A percentile compares a stretch with the other conserved stretches of the same genome.
phyloP scores from a whole-genome alignment of 1,284 basidiomycete species.

The Cutaneotrichosporon mucoides region DNA sequence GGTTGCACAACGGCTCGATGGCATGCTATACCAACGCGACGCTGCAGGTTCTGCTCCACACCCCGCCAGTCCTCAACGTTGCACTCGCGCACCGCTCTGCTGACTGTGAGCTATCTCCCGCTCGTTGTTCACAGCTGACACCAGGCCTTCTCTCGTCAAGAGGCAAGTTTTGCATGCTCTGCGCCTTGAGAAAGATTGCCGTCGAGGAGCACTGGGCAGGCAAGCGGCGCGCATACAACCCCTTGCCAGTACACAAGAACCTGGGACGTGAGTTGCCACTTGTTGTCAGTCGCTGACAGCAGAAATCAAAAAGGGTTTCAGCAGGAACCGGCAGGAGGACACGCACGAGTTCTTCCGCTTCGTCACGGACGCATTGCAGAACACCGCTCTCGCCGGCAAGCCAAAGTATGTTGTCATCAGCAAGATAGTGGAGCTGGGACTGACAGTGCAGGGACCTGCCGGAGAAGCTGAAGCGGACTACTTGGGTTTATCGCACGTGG shows the following conservation, averaged over 20 bases:
- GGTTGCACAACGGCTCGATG: slow-evolving; percentile 88
- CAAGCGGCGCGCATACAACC: slow-evolving; percentile 49
- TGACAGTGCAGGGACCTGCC: slow-evolving; percentile 62
- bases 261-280: slow-evolving; percentile 59
- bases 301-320: slow-evolving; percentile 91
- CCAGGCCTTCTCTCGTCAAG: slow-evolving; percentile 4
- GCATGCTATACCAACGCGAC: slow-evolving; percentile 97
- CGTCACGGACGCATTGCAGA: slow-evolving; percentile 85
- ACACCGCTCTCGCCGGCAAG: slow-evolving; percentile 68
- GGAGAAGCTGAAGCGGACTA: slow-evolving; percentile 74
- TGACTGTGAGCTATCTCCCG: slow-evolving; percentile 37
- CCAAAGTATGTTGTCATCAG: slow-evolving; percentile 55
- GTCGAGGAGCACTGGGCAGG: slow-evolving; percentile 29
- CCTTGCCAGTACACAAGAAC: slow-evolving; percentile 60
- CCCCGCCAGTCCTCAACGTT: slow-evolving; percentile 76
- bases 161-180: slow-evolving; percentile 69
- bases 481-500: slow-evolving; percentile 92
- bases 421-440: too few relatives aligned
- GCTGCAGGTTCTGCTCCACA: slow-evolving; percentile 90
- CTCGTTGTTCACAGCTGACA: slow-evolving; percentile 2
- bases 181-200: slow-evolving; percentile 56
- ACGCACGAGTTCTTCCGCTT: slow-evolving; percentile 97
- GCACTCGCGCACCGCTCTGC: slow-evolving; percentile 57
- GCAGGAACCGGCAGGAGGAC: slow-evolving; percentile 90
- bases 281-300: slow-evolving; percentile 2